Conservation (phyloP, 441 rosid genomes). For the Lepidium campestre region DNA sequence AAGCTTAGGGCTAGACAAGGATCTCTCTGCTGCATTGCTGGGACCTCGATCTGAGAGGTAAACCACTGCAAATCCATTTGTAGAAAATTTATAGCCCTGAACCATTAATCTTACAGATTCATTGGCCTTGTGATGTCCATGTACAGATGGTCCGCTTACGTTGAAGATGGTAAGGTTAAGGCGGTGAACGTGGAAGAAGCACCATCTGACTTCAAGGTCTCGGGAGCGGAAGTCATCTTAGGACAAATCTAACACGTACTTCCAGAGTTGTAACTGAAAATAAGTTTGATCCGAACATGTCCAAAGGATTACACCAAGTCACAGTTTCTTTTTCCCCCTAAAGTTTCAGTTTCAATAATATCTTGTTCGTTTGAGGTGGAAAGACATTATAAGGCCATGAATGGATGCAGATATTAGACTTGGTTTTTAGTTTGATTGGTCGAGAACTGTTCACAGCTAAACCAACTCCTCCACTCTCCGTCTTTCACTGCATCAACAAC, state of each 20-base stretch:
- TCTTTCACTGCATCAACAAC: not conserved
- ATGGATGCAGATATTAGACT: too few species aligned
- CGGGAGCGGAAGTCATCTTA: constrained; percentile 70
- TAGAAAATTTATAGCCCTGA: not conserved
- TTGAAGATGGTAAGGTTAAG: constrained; percentile 81
- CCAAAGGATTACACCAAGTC: constrained; percentile 11
- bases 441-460: not conserved
- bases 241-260: constrained; percentile 50
- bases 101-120: not conserved
- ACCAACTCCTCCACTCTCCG: constrained; percentile 13
- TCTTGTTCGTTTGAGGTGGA: not conserved
- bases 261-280: constrained; percentile 9
- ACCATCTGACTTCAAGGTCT: constrained; percentile 84
- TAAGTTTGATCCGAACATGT: constrained; percentile 28
- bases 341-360: not conserved
- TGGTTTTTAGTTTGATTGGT: too few species aligned
- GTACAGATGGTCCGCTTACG: constrained; percentile 85
- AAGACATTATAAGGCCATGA: too few species aligned
- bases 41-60: constrained; percentile 86
- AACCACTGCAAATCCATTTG: not conserved
- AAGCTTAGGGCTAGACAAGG: constrained; percentile 80
- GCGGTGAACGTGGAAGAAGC: constrained; percentile 75
- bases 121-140: not conserved
- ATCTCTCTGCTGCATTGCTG: constrained; percentile 86
- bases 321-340: not conserved